Evolutionary conservation across 1,284 basidiomycete genomes (phyloP), one percentile per base, ranked within the genome.

Genomic region (Heliocybe sulcata): DNA sequence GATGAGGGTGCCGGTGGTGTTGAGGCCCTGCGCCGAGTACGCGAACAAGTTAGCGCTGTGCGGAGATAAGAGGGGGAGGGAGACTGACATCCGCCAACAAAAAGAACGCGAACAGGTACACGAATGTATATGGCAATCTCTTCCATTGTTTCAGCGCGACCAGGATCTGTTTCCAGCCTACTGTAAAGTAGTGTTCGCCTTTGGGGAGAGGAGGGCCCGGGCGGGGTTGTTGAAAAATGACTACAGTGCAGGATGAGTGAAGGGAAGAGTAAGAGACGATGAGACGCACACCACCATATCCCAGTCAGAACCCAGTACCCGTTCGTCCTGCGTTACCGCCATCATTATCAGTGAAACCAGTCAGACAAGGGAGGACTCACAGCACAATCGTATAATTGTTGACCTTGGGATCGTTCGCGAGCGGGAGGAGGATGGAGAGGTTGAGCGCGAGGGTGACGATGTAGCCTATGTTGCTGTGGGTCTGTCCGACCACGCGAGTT

Each of bases 151-250:
- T 83, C 51, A 78, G 58, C 0, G 88, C 86, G 20, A 74, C 67
- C 82, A 82, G 89, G 56, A 91, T 88, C 73, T 91, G 88, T 62
- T 87, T 90, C 89, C 88, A 92, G 14, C 90, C 89, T 45, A 92
- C 75, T 0, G 87, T 88, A 26, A 90, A 55, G 63, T 89, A 90
- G 59, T 70, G 75, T 61, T 88, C 80, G 54, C 85, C 85, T 63
- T 85, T 81, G 0, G 89, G 89, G 19, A 92, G 68, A 14, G 79
- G 65, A 42, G 90, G 89, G 0, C 89, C 89, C 0, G 84, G 83
- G 4, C 89, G 81, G 12, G 81, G 84, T 62, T 87, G 77, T 65
- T 91, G 89, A 66, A 83, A 87, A 54, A 91, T 80, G 64, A 91
- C 86, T 90, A 54, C 12, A 22, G 47, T 4, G 31, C 19, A 23